Evolutionary conservation across 176 grass and related monocot species (phyloP).

Genomic region (Typha latifolia): DNA sequence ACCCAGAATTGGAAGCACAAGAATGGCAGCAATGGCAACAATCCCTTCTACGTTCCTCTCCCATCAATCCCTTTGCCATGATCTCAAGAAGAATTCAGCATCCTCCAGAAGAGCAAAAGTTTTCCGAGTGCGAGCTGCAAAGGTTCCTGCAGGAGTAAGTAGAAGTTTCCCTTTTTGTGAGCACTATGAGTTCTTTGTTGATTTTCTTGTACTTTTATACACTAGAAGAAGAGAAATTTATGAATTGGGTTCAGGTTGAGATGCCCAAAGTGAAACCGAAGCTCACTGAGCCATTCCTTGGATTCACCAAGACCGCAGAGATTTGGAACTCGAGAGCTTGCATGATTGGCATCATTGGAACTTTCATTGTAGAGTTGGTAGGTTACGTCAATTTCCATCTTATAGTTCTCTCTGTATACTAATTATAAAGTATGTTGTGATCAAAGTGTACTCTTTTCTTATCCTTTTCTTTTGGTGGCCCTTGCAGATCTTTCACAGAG

Average conservation of each 20-base stretch:
- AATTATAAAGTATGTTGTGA: not conserved
- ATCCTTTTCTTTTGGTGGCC: not conserved
- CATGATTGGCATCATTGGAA: conserved; percentile 80
- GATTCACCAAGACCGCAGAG: conserved; percentile 82
- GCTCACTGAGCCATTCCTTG: conserved; percentile 61
- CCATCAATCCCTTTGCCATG: not conserved
- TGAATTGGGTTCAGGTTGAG: conserved; percentile 23
- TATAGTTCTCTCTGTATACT: not conserved
- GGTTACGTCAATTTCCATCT: not conserved
- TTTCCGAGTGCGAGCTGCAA: conserved; percentile 40
- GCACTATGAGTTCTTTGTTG: not conserved
- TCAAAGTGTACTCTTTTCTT: conserved; percentile 2
- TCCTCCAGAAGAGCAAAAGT: conserved; percentile 14
- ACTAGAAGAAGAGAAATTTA: not conserved
- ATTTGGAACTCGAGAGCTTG: conserved; percentile 75
- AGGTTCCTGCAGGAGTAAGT: conserved; percentile 61
- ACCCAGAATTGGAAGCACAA: not conserved
- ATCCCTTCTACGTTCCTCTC: conserved; percentile 19
- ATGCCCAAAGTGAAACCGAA: conserved; percentile 61
- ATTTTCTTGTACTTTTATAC: not conserved
- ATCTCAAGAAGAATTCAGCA: conserved; percentile 17
- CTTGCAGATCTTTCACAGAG: conserved; percentile 54
- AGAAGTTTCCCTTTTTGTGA: not conserved
- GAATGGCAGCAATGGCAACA: conserved; percentile 1
- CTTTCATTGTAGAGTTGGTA: conserved; percentile 75